These are phyloP conservation scores for Aspergillus olivimuriae DNA, from an alignment of 495 filamentous ascomycete genomes.

Conservation along the genomic window DNA sequence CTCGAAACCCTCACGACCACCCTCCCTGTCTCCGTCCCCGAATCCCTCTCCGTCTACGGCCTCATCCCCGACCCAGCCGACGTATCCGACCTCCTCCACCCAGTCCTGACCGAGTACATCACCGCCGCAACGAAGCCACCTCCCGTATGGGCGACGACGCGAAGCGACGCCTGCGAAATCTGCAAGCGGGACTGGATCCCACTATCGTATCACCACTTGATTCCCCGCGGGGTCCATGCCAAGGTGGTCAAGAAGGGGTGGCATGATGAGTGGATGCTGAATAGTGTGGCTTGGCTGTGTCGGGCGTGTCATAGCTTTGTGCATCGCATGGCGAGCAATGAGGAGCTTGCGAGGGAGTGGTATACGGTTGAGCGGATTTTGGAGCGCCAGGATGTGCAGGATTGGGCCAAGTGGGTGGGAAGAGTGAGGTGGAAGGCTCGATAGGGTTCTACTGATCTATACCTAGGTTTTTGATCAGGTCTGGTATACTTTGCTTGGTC, in stretches of 20 bases:
- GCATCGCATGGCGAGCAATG: slow-evolving; percentile 68
- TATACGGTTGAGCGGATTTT: slow-evolving; percentile 65
- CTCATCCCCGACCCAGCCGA: slow-evolving; percentile 42
- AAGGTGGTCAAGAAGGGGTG: slow-evolving; percentile 76
- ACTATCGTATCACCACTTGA: slow-evolving; percentile 78
- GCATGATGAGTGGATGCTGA: slow-evolving; percentile 68
- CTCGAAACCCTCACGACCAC: slow-evolving; percentile 33
- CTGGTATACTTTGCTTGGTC: too few species aligned
- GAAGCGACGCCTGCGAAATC: slow-evolving; percentile 64
- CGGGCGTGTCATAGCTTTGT: slow-evolving; percentile 83
- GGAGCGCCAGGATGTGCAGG: slow-evolving; percentile 64
- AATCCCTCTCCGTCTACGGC: slow-evolving; percentile 58
- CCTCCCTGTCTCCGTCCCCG: slow-evolving; percentile 45
- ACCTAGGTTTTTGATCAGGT: too few species aligned
- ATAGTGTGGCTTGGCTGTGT: slow-evolving; percentile 85
- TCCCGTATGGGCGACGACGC: slow-evolving; percentile 51
- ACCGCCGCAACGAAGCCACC: slow-evolving; percentile 48
- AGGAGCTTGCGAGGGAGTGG: slow-evolving; percentile 70
- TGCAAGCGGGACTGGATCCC: slow-evolving; percentile 74
- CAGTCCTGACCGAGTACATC: slow-evolving; percentile 56
- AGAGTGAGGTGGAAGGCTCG: slow-evolving; percentile 58
- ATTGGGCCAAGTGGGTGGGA: slow-evolving; percentile 63
- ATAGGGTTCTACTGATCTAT: slow-evolving; percentile 16
- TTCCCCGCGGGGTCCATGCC: slow-evolving; percentile 69
- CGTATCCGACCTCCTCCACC: slow-evolving; percentile 51